These are phyloP conservation scores for Vaccinium vitisidaea DNA, from an alignment of 148 eudicot species.

Conservation along the genomic window DNA sequence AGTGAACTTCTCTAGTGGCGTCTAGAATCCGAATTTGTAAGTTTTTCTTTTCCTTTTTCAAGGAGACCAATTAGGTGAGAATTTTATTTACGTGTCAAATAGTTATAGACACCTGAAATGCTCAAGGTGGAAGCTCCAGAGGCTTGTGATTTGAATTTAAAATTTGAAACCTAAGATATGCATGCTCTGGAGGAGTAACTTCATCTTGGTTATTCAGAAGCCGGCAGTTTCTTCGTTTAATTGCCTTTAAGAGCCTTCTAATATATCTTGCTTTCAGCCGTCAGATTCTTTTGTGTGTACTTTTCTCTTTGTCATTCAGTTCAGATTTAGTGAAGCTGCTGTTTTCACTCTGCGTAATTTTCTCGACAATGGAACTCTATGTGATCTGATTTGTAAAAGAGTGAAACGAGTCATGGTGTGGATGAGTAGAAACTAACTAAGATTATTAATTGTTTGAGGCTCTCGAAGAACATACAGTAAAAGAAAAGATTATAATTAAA, in stretches of 20 bases:
- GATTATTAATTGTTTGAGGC: not conserved
- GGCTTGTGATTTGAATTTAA: not conserved
- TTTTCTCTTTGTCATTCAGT: not conserved
- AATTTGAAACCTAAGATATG: not conserved
- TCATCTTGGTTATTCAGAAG: not conserved
- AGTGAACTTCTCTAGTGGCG: not conserved
- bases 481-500: not conserved
- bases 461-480: not conserved
- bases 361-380: not conserved
- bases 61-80: not conserved
- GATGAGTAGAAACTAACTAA: not conserved
- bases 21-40: not conserved
- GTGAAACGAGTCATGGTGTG: not conserved
- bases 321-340: not conserved
- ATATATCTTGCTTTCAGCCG: not conserved
- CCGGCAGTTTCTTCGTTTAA: not conserved
- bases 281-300: not conserved
- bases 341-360: not conserved
- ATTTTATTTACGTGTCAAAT: not conserved
- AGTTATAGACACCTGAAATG: not conserved
- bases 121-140: not conserved
- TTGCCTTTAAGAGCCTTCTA: not conserved
- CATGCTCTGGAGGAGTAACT: not conserved
- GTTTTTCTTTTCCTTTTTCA: not conserved
- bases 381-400: not conserved